phyloP scores from a whole-genome alignment of 1,284 basidiomycete species.

The Irpex sp. region DNA sequence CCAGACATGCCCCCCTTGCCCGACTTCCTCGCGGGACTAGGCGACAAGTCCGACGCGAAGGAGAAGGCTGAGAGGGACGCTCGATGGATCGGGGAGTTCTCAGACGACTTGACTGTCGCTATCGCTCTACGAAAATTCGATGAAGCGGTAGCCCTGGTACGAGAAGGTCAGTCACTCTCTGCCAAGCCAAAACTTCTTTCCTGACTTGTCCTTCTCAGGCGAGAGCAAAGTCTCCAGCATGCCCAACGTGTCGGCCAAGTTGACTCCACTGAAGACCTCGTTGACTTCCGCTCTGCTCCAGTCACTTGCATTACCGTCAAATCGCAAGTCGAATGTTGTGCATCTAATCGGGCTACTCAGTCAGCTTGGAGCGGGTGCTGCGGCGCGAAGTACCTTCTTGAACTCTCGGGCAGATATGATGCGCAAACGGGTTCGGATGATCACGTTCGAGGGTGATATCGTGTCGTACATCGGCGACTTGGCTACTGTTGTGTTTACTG shows the following conservation, averaged over 20 bases:
- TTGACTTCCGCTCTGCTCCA: constrained; percentile 73
- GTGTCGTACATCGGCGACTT: constrained; percentile 78
- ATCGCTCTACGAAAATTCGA: constrained; percentile 91
- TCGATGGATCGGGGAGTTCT: constrained; percentile 86
- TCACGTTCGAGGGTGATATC: constrained; percentile 91
- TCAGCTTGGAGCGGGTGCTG: constrained; percentile 74
- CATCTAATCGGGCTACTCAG: constrained; percentile 71
- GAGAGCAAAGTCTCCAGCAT: constrained; percentile 59
- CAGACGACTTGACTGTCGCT: constrained; percentile 88
- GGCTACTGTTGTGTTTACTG: constrained; percentile 81
- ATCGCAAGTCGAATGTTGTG: constrained; percentile 77
- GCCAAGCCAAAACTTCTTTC: neutral
- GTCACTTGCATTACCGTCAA: constrained; percentile 70
- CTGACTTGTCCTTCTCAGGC: constrained; percentile 35
- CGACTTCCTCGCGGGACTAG: constrained; percentile 70
- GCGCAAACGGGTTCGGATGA: constrained; percentile 74
- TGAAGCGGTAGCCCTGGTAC: constrained; percentile 78
- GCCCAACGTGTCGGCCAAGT: constrained; percentile 52
- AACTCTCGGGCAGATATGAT: constrained; percentile 77
- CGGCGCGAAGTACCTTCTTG: constrained; percentile 83
- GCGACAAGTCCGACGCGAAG: constrained; percentile 53
- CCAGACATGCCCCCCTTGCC: constrained; percentile 45
- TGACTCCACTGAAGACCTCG: constrained; percentile 66
- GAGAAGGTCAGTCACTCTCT: constrained; percentile 56
- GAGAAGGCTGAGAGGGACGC: constrained; percentile 75